Conservation (phyloP, 1,284 basidiomycete genomes). For the Malassezia japonica region DNA sequence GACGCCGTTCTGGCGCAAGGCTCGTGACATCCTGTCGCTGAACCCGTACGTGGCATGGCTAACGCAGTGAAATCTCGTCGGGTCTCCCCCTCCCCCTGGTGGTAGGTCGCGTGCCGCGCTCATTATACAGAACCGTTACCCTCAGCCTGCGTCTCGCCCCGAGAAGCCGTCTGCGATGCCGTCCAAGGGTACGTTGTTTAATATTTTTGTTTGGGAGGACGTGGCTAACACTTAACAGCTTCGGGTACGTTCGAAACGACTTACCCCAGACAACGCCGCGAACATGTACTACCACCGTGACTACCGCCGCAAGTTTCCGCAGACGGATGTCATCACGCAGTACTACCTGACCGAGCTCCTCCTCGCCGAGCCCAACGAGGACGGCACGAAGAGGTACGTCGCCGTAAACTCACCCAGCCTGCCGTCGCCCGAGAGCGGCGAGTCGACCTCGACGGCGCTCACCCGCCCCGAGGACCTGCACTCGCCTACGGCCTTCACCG, state of each 20-base stretch:
- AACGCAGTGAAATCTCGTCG: constrained; percentile 62
- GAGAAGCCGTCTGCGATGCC: constrained; percentile 78
- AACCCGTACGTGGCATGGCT: constrained; percentile 55
- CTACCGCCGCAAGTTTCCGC: constrained; percentile 79
- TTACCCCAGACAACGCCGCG: constrained; percentile 22
- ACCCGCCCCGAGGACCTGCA: constrained; percentile 37
- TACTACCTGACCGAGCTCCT: constrained; percentile 59
- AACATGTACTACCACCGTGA: constrained; percentile 78
- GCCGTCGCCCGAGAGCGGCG: constrained; percentile 24
- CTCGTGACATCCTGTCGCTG: constrained; percentile 50
- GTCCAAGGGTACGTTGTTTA: constrained; percentile 53
- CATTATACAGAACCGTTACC: constrained; percentile 60
- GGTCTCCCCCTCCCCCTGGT: constrained; percentile 65
- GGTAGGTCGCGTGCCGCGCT: not conserved
- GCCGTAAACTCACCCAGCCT: not conserved
- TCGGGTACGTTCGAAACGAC: constrained; percentile 14
- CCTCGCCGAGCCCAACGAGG: constrained; percentile 63
- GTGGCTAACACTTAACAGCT: not conserved
- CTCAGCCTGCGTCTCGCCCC: constrained; percentile 72
- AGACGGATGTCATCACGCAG: constrained; percentile 53
- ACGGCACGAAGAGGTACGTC: constrained; percentile 43
- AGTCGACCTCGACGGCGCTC: constrained; percentile 29
- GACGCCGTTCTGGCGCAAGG: constrained; percentile 47
- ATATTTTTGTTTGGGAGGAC: not conserved
- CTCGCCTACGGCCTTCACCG: constrained; percentile 44